Evolutionary conservation across 768 basidiomycete genomes (phyloP).

Genomic region (Goffeauzyma gilvescens): DNA sequence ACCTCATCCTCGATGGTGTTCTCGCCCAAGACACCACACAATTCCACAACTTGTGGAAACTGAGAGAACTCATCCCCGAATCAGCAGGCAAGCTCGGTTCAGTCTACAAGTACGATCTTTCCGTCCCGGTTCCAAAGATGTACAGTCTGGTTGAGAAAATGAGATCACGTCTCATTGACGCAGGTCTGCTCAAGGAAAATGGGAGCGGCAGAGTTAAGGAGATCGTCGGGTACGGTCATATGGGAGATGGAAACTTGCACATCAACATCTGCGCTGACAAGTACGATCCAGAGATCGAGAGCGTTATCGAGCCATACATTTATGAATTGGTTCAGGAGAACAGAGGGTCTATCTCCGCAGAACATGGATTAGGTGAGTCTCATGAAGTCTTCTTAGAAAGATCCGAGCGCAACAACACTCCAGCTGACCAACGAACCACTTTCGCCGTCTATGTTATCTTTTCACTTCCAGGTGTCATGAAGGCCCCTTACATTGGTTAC

Average conservation of each 20-base stretch:
- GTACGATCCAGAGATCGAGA: slow-evolving; percentile 66
- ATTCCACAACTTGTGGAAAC: slow-evolving; percentile 70
- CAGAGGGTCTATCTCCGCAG: slow-evolving; percentile 83
- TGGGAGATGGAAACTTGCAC: slow-evolving; percentile 93
- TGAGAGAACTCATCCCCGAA: slow-evolving; percentile 82
- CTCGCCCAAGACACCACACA: slow-evolving; percentile 79
- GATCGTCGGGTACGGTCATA: slow-evolving; percentile 85
- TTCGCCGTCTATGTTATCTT: background rate
- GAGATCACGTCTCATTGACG: slow-evolving; percentile 43
- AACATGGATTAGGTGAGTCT: slow-evolving; percentile 63
- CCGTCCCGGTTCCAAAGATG: slow-evolving; percentile 68
- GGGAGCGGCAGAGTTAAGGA: slow-evolving; percentile 50
- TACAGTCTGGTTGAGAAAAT: slow-evolving; percentile 69
- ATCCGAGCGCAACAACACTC: too few relatives aligned
- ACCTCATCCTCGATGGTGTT: slow-evolving; percentile 73
- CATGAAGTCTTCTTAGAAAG: too few relatives aligned
- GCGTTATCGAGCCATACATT: slow-evolving; percentile 79
- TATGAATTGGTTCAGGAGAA: slow-evolving; percentile 63
- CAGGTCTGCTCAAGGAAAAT: slow-evolving; percentile 40
- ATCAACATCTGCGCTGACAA: slow-evolving; percentile 69
- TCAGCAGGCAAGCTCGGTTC: slow-evolving; percentile 83
- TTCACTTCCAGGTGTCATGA: slow-evolving; percentile 48
- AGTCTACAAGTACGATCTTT: slow-evolving; percentile 91
- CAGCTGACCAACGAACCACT: background rate
- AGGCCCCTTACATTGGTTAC: slow-evolving; percentile 71